These are phyloP conservation scores for Byssothecium circinans DNA, from an alignment of 2,329 filamentous ascomycete genomes.

Conservation along the genomic window DNA sequence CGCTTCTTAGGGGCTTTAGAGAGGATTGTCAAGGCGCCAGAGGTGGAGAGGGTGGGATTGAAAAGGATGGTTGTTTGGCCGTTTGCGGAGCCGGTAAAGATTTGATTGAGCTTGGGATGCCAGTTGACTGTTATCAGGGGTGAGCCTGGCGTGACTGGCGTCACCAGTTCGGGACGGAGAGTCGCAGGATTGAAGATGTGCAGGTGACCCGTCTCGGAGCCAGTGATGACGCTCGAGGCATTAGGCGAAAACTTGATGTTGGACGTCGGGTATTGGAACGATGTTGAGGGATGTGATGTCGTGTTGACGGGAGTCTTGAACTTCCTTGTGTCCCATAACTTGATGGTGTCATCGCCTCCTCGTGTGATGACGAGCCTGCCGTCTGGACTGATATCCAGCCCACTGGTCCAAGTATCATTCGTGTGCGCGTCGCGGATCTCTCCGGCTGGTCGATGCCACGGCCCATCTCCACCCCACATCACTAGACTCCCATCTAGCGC, in stretches of 20 bases:
- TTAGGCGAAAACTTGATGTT: slow-evolving; percentile 90
- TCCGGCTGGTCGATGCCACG: slow-evolving; percentile 76
- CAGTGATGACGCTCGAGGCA: slow-evolving; percentile 82
- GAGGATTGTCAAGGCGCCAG: slow-evolving; percentile 86
- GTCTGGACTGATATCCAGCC: slow-evolving; percentile 86
- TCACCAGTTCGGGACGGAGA: slow-evolving; percentile 78
- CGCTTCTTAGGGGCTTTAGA: slow-evolving; percentile 91
- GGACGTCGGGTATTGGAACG: slow-evolving; percentile 77
- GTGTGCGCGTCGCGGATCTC: slow-evolving; percentile 84
- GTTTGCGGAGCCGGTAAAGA: slow-evolving; percentile 90
- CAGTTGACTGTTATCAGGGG: slow-evolving; percentile 83
- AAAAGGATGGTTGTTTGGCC: slow-evolving; percentile 88
- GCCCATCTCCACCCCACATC: slow-evolving; percentile 90
- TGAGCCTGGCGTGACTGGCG: slow-evolving; percentile 82
- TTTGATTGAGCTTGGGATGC: slow-evolving; percentile 95
- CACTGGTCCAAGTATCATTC: slow-evolving; percentile 85
- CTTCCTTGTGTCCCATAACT: slow-evolving; percentile 95
- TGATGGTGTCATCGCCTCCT: slow-evolving; percentile 89
- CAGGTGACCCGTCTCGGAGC: slow-evolving; percentile 80
- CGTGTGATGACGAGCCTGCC: slow-evolving; percentile 87
- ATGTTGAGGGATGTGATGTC: slow-evolving; percentile 77
- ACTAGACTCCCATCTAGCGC: slow-evolving; percentile 87
- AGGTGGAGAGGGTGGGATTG: slow-evolving; percentile 77
- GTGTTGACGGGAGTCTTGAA: slow-evolving; percentile 88
- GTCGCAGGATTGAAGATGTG: slow-evolving; percentile 95